Evolutionary conservation across 1,139 yeast species (phyloP).

Genomic region (Geotrichum citri-aurantii): DNA sequence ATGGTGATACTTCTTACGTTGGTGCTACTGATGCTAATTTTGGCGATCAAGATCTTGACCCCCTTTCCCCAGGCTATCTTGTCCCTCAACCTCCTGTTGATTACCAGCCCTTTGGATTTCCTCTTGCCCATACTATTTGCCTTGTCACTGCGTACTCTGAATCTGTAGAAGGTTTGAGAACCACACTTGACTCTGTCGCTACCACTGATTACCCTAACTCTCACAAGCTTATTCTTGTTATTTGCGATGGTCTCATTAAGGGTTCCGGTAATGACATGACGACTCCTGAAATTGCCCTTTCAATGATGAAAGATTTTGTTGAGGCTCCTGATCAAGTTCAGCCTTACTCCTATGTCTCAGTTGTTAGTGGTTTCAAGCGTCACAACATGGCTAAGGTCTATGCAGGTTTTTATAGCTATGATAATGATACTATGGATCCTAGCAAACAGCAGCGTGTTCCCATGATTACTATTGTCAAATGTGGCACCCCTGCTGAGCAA

Average conservation of each 20-base stretch:
- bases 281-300: constrained; percentile 83
- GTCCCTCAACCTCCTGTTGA: constrained; percentile 89
- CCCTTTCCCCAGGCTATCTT: constrained; percentile 53
- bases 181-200: constrained; percentile 84
- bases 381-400: constrained; percentile 94
- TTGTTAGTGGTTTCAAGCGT: constrained; percentile 85
- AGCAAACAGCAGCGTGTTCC: constrained; percentile 91
- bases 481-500: constrained; percentile 87
- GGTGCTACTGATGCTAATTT: constrained; percentile 22
- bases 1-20: constrained; percentile 29
- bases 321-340: constrained; percentile 66
- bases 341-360: constrained; percentile 86
- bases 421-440: constrained; percentile 62
- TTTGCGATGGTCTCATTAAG: constrained; percentile 91
- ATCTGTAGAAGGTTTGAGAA: constrained; percentile 76
- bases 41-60: constrained; percentile 17
- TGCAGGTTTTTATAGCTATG: constrained; percentile 83
- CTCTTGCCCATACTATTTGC: constrained; percentile 76
- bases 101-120: constrained; percentile 83
- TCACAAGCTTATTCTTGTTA: constrained; percentile 73
- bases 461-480: constrained; percentile 72
- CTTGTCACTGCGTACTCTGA: constrained; percentile 94
- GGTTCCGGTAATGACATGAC: constrained; percentile 85
- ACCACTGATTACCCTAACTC: constrained; percentile 94
- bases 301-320: constrained; percentile 82